Evolutionary conservation across 345 rosid species (phyloP), one percentile per base, ranked within the genome.

Genomic region (Pelargonium nanum): DNA sequence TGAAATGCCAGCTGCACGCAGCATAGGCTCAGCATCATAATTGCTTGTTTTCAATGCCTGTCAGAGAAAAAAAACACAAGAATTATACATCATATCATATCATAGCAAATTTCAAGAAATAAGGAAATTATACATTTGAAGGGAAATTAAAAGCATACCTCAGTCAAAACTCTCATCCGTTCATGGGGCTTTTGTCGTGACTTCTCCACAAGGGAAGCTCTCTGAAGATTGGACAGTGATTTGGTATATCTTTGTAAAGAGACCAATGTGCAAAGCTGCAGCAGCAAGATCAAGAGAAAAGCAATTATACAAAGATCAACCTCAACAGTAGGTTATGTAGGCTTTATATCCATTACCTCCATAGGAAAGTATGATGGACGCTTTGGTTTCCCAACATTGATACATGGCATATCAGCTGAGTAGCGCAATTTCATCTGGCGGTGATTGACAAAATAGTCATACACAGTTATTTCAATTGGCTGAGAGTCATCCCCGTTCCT

Each of bases 121-220:
- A 1, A 28, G 8, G 16, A 8, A 56, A 48, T 61, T 56, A 53
- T 34, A 15, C 6, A 58, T 58, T 22, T 1, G 56, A 25, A 52
- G 4, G 19, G 2, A 53, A 51, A 3, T n/a, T n/a, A n/a, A 56
- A 59, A 19, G 69, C 83, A 2, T 75, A 92, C 97, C 60, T 75
- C 74, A 25, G 94, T 75, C 65, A 89, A 74, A 21, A 64, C 76
- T 50, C 19, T 48, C 97, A 92, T 92, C 69, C 97, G 82, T 59
- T 92, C 97, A 34, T 68, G 85, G 40, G 98, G 98, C 79, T 84
- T 92, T 76, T 92, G 97, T 70, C 98, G 82, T 22, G 98, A 92
- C 60, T 85, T 89, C 65, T 89, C 98, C 22, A 87, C 97, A 52
- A 92, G 72, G 1, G 93, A 71, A 70, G 97, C 75, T 69, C 91